Base-by-base conservation (phyloP, 495 filamentous ascomycete species). In the Aspergillus hancockii region DNA sequence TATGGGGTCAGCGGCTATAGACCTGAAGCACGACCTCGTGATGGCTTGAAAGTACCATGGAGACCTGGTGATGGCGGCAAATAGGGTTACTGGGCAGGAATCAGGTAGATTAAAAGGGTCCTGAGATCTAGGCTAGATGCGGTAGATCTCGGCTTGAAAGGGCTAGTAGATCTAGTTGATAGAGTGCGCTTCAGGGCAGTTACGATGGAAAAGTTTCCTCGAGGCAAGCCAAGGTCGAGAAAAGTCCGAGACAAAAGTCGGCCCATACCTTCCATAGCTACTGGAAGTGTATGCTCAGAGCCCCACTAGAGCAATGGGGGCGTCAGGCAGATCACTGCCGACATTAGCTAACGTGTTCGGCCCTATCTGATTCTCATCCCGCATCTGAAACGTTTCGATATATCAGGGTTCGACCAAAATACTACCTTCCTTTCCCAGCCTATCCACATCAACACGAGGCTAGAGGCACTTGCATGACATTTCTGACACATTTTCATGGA, bases 1-100 rank as follows among this genome's bases (percentile, higher is more conserved):
- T n/a, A 40, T n/a, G 36, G 43, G 21, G 43, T 47, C 18, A 23
- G 43, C 19, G 43, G 18, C 19, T 47, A 47, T 47, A 47, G 43
- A 47, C 23, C 18, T 47, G 43, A 19, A 16, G 16, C 13, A 22
- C 7, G 43, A 47, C 19, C 41, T 19, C 41, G n/a, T 21, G 41
- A 21, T 45, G 41, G 41, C 41, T 8, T 18, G 41, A 9, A 9
- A 5, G 34, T 36, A 10, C 34, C 34, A 41, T n/a, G 13, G 38
- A 3, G 14, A 41, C 10, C 38, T 14, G n/a, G n/a, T 36, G 38
- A 41, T 14, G 14, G 18, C 19, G 43, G 18, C 16, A 23, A 8
- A 8, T 47, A 22, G 18, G 43, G 21, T 23, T 47, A 7, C 43
- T 47, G 43, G 43, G 43, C 43, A 47, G 19, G 21, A 8, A 47